phyloP scores from a whole-genome alignment of 345 rosid genomes.

The Nephelium lappaceum region DNA sequence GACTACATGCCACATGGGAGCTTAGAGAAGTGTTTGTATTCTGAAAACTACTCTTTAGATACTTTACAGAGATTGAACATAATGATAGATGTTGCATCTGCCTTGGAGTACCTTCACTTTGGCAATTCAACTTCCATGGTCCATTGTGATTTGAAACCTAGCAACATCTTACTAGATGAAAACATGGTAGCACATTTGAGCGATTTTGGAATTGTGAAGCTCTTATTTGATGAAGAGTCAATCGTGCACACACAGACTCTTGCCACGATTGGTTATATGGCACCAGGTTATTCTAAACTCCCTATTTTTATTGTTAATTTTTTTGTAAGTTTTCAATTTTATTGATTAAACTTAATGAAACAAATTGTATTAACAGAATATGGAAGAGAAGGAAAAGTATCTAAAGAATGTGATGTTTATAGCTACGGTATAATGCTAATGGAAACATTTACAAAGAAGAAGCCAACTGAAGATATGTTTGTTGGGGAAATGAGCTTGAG shows the following conservation, averaged over 20 bases:
- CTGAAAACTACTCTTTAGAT: background rate
- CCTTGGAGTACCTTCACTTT: background rate
- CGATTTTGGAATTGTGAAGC: background rate
- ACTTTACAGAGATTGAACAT: background rate
- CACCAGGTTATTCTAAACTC: background rate
- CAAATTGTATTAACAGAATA: background rate
- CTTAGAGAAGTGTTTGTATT: conserved; percentile 6
- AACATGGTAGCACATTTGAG: background rate
- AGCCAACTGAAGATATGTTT: too few species aligned
- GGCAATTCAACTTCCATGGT: background rate
- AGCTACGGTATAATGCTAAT: background rate
- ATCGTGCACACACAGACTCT: background rate
- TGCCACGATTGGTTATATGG: background rate
- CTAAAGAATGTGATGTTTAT: background rate
- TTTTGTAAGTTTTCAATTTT: too few species aligned
- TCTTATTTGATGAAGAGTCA: background rate
- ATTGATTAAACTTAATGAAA: too few species aligned
- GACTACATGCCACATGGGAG: conserved; percentile 13
- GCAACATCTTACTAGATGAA: background rate
- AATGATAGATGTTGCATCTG: background rate
- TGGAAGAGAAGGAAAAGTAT: background rate
- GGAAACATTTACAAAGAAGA: background rate
- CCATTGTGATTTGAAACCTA: background rate
- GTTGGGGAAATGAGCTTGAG: too few species aligned
- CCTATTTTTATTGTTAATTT: too few species aligned